A percentile compares a stretch with the other conserved stretches of the same genome.
These are phyloP conservation scores for Ophiosphaerella herpotricha DNA, from an alignment of 2,329 filamentous ascomycete species.

Conservation along the genomic window DNA sequence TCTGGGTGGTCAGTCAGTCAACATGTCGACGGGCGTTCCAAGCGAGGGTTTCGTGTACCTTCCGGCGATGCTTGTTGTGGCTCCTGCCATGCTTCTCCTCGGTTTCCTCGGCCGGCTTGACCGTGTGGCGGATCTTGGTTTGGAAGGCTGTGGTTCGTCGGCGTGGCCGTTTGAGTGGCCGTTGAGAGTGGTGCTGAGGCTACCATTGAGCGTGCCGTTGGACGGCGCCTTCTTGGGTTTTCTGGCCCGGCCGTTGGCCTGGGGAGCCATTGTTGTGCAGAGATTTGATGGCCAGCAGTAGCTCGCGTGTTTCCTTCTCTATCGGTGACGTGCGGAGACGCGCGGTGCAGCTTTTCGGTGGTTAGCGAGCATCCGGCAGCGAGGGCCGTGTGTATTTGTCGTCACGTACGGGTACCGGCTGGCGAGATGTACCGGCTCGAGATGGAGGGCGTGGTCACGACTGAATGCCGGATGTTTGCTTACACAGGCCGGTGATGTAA, in stretches of 20 bases:
- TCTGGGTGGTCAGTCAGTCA: constrained; percentile 43
- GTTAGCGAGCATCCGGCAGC: not conserved
- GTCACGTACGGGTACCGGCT: constrained; percentile 7
- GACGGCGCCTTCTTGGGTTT: constrained; percentile 36
- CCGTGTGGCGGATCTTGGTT: constrained; percentile 4
- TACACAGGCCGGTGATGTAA: constrained; percentile 28
- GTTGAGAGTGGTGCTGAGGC: constrained; percentile 28
- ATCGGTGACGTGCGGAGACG: constrained; percentile 1
- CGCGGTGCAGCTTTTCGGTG: not conserved
- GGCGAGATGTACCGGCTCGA: constrained; percentile 9
- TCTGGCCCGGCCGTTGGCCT: constrained; percentile 45
- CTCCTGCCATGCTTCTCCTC: constrained; percentile 27
- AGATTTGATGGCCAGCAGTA: not conserved
- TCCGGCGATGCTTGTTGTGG: constrained; percentile 38
- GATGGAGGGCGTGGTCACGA: constrained; percentile 15
- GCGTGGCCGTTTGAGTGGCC: constrained; percentile 30
- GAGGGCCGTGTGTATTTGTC: not conserved
- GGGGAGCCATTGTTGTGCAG: constrained; percentile 41
- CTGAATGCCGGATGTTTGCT: constrained; percentile 6
- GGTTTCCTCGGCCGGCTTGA: constrained; percentile 19
- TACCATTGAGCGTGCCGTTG: constrained; percentile 31
- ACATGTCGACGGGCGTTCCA: not conserved
- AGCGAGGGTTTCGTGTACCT: constrained; percentile 26
- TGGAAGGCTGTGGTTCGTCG: constrained; percentile 30
- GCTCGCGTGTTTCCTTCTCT: constrained; percentile 21